Base-by-base conservation (phyloP, 2,329 filamentous ascomycete species). In the Neofusicoccum sp. region DNA sequence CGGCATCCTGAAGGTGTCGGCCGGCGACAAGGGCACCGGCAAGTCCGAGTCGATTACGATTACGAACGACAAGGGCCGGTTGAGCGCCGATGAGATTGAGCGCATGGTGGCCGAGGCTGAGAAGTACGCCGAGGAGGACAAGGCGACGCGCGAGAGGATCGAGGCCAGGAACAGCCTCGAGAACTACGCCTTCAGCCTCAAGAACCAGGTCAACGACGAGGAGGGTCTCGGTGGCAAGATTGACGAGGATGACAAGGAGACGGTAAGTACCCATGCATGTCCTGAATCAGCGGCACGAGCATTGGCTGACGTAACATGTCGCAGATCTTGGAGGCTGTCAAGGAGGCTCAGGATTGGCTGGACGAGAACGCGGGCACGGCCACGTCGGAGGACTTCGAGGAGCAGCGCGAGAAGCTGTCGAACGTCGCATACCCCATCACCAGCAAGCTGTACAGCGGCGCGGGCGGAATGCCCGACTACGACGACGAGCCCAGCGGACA, bases 391-490 rank as follows among this genome's bases (percentile, higher is more conserved):
- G 95, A 98, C 84, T 97, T 98, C 73, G 93, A 97, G 81, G 95
- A 99, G 87, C 94, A 98, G 85, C 97, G 96, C 86, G 94, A 99
- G 90, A 97, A 97, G 87, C 87, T 99, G 71, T 96, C 91, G 73
- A 90, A 91, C 79, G 91, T 97, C 68, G 95, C 95, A 61, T 97
- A 98, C 84, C 95, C 95, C 71, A 99, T 99, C 83, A 99, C 95
- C 73, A 96, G 92, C 84, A 99, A 99, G 88, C 86, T 97, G 74
- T 97, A 97, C 85, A 82, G 79, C 70, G 87, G 72, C 65, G 80
- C 77, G 71, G 89, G 85, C 69, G 87, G 84, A 67, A 78, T 78
- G 75, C 76, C 78, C 59, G 85, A 84, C 70, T 84, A 81, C 67
- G 89, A 88, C 66, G 90, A 92, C 69, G 90, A 93, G 69, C 90